phyloP scores from a whole-genome alignment of 2,329 filamentous ascomycete species.

The Thyridium curvatum region DNA sequence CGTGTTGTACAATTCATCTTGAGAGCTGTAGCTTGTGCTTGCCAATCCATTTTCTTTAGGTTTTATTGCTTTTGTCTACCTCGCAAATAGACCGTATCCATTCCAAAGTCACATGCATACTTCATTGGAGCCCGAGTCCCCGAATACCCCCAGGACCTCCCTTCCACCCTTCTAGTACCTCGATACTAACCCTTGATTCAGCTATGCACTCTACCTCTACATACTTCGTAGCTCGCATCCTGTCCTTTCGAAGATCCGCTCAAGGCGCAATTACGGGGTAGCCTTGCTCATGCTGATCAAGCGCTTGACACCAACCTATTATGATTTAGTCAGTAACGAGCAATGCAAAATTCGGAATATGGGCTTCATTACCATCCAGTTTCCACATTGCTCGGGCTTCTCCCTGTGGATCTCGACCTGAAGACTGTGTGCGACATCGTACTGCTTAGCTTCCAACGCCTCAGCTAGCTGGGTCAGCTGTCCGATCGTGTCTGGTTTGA shows the following conservation, averaged over 20 bases:
- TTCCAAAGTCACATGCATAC: too few relatives aligned
- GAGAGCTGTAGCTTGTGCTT: background rate
- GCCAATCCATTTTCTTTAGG: background rate
- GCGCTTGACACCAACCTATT: conserved; percentile 55
- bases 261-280: conserved; percentile 31
- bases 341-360: background rate
- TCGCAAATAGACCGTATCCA: too few relatives aligned
- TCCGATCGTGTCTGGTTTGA: conserved; percentile 72
- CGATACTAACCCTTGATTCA: background rate
- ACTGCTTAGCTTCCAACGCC: conserved; percentile 64
- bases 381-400: conserved; percentile 73
- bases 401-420: conserved; percentile 72
- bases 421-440: conserved; percentile 58
- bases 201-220: too few relatives aligned
- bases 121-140: too few relatives aligned
- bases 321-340: background rate
- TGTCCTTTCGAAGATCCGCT: too few relatives aligned
- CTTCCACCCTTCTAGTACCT: too few relatives aligned
- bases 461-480: conserved; percentile 58
- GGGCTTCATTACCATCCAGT: conserved; percentile 69
- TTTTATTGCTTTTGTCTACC: too few relatives aligned
- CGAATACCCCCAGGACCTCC: too few relatives aligned
- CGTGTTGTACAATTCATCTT: too few relatives aligned
- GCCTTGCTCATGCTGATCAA: conserved; percentile 59
- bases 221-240: too few relatives aligned